Percentiles rank a stretch among this genome's conserved stretches.
These are phyloP conservation scores for Vanrija sp. DNA, from an alignment of 1,284 basidiomycete genomes.

Conservation along the genomic window DNA sequence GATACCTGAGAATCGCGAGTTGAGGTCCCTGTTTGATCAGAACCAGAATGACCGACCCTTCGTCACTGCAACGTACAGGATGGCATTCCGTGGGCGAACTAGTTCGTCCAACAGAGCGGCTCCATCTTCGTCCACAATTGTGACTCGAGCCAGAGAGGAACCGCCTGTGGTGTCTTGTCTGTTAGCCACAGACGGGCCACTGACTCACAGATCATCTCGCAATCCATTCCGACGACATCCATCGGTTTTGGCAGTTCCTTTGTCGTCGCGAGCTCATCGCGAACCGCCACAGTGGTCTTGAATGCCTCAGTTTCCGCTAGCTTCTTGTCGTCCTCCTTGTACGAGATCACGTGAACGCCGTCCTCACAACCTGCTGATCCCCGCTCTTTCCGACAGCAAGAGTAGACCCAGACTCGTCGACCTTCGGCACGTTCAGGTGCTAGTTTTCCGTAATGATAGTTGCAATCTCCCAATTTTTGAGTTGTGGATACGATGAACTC, in stretches of 20 bases:
- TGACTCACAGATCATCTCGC: slow-evolving; percentile 73
- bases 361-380: slow-evolving; percentile 30
- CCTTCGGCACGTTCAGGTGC: slow-evolving; percentile 41
- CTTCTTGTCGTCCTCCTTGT: slow-evolving; percentile 56
- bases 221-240: slow-evolving; percentile 79
- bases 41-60: too few relatives aligned
- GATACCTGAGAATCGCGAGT: slow-evolving; percentile 82
- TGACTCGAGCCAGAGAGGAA: slow-evolving; percentile 78
- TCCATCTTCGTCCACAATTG: slow-evolving; percentile 73
- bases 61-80: slow-evolving; percentile 59
- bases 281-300: slow-evolving; percentile 52
- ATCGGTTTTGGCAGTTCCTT: not conserved
- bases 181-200: not conserved
- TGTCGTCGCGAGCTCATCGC: slow-evolving; percentile 11
- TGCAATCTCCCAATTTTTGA: slow-evolving; percentile 63
- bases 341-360: slow-evolving; percentile 35
- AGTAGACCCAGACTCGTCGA: slow-evolving; percentile 41
- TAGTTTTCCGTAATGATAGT: slow-evolving; percentile 72
- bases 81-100: slow-evolving; percentile 69
- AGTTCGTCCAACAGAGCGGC: slow-evolving; percentile 73
- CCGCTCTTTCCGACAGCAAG: slow-evolving; percentile 59
- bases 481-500: slow-evolving; percentile 58
- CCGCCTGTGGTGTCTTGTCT: slow-evolving; percentile 70
- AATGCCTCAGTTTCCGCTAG: slow-evolving; percentile 73
- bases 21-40: slow-evolving; percentile 64